Conservation (phyloP, 345 rosid species). For the Sonneratia alba region DNA sequence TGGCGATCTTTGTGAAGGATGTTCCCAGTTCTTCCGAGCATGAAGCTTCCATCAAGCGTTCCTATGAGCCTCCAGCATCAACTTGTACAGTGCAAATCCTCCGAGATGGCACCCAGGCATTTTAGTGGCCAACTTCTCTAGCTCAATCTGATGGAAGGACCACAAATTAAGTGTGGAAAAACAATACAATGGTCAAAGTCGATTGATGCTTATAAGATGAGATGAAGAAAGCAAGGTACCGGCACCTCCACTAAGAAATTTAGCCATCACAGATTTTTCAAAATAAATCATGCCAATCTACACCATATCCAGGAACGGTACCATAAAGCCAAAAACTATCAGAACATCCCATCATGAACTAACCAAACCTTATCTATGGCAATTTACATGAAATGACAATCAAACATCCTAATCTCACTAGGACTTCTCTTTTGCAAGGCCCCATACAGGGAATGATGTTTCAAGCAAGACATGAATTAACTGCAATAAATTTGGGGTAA, state of each 20-base stretch:
- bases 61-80: constrained; percentile 44
- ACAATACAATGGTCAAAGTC: not conserved
- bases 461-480: not conserved
- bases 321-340: too few species aligned
- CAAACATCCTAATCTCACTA: too few species aligned
- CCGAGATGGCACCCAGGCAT: constrained; percentile 98
- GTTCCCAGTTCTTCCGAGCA: not conserved
- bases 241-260: not conserved
- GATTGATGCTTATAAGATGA: not conserved
- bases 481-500: not conserved
- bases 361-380: too few species aligned
- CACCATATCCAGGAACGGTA: not conserved
- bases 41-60: constrained; percentile 15
- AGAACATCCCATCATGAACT: too few species aligned
- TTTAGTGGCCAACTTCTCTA: constrained; percentile 51
- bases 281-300: not conserved
- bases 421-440: not conserved
- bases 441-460: not conserved
- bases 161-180: not conserved
- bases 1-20: not conserved
- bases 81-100: constrained; percentile 67
- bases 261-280: not conserved
- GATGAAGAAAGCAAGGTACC: not conserved
- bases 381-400: too few species aligned
- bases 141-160: constrained; percentile 38